Evolutionary conservation across 2,329 filamentous ascomycete species (phyloP).

Genomic region (Monosporascus ibericus): DNA sequence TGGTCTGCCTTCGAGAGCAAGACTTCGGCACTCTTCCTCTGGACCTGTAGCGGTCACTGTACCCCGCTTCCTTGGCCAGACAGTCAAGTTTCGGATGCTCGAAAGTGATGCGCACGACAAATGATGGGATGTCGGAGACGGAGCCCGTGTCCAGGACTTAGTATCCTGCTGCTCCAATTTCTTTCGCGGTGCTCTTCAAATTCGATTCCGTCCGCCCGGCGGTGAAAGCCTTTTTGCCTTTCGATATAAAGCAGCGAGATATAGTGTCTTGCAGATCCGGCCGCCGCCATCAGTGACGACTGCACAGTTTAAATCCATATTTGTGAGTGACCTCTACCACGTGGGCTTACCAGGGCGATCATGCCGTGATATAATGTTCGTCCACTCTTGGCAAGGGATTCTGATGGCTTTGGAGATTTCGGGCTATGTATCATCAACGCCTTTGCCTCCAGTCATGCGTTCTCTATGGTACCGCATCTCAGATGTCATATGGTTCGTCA

Average conservation of each 20-base stretch:
- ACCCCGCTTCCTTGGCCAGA: slow-evolving; percentile 54
- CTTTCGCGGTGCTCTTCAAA: slow-evolving; percentile 34
- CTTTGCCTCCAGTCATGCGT: too few relatives aligned
- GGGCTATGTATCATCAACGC: too few relatives aligned
- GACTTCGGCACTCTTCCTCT: slow-evolving; percentile 29
- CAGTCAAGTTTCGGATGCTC: slow-evolving; percentile 52
- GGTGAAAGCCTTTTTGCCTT: slow-evolving; percentile 45
- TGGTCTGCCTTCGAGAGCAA: slow-evolving; percentile 47
- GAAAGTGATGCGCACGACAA: slow-evolving; percentile 36
- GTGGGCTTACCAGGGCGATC: too few relatives aligned
- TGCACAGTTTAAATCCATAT: slow-evolving; percentile 35
- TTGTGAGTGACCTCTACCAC: neutral
- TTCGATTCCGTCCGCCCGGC: slow-evolving; percentile 49
- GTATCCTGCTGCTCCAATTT: slow-evolving; percentile 42
- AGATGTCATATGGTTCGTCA: too few relatives aligned
- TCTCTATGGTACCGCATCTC: too few relatives aligned
- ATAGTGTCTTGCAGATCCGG: slow-evolving; percentile 44
- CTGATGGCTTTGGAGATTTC: too few relatives aligned
- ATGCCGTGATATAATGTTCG: too few relatives aligned
- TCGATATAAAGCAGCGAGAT: slow-evolving; percentile 37
- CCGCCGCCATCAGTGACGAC: slow-evolving; percentile 45
- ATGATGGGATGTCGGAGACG: slow-evolving; percentile 34
- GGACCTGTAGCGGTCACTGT: slow-evolving; percentile 44
- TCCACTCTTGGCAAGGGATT: too few relatives aligned
- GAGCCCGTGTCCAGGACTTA: slow-evolving; percentile 47